A percentile compares a stretch with the other conserved stretches of the same genome.
These are phyloP conservation scores for Gynandropsis gynandra DNA, from an alignment of 345 rosid species.

Conservation along the genomic window DNA sequence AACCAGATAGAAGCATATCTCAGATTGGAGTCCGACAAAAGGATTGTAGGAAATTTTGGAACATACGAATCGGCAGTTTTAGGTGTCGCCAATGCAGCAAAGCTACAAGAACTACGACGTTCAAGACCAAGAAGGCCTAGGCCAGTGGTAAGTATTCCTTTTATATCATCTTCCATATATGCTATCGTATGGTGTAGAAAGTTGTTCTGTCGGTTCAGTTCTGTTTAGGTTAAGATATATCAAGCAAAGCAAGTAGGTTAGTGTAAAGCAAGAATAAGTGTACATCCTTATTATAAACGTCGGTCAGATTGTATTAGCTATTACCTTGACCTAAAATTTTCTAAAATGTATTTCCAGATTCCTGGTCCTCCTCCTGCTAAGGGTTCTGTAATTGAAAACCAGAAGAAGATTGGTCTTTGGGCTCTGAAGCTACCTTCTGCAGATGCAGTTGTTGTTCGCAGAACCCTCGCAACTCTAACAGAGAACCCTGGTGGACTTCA, in stretches of 20 bases:
- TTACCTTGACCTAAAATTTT: no score
- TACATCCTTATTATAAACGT: no score
- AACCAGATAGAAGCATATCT: constrained; percentile 64
- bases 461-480: constrained; percentile 56
- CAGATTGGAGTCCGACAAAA: constrained; percentile 67
- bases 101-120: constrained; percentile 60
- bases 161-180: constrained; percentile 1
- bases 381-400: constrained; percentile 56
- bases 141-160: constrained; percentile 43
- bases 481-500: constrained; percentile 71
- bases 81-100: constrained; percentile 54
- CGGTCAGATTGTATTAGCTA: no score
- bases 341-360: constrained; percentile 46
- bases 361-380: constrained; percentile 57
- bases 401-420: constrained; percentile 68
- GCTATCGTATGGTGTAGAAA: no score
- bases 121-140: constrained; percentile 66
- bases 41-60: constrained; percentile 66
- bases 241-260: not conserved
- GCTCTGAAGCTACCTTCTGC: constrained; percentile 81
- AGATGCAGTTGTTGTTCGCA: constrained; percentile 65
- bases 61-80: constrained; percentile 80
- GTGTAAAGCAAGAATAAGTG: not conserved
- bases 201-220: not conserved
- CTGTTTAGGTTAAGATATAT: constrained; percentile 9